Evolutionary conservation across 2,329 filamentous ascomycete species (phyloP).

Genomic region (Alternaria sp.): DNA sequence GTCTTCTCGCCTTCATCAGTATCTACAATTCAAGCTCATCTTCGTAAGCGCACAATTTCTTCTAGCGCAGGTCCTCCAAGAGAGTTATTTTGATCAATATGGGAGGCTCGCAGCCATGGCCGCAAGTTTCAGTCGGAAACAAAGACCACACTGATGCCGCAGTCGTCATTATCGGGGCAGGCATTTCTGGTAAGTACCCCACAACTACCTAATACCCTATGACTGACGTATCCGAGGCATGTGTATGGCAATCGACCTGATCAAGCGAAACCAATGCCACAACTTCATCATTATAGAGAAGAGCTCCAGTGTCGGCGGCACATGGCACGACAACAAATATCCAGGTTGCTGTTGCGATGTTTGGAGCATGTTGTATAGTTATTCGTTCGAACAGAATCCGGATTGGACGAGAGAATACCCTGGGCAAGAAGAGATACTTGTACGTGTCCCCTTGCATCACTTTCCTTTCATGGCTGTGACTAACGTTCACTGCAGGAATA

Average conservation of each 20-base stretch:
- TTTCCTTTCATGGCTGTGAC: background rate
- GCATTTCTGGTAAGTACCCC: conserved; percentile 57
- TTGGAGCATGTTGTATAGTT: conserved; percentile 65
- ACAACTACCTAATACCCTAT: background rate
- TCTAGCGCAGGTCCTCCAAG: background rate
- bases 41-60: background rate
- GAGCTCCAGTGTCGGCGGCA: conserved; percentile 62
- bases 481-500: conserved; percentile 53
- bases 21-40: background rate
- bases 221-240: conserved; percentile 51
- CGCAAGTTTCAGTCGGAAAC: conserved; percentile 58
- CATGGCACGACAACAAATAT: conserved; percentile 66
- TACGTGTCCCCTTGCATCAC: conserved; percentile 30
- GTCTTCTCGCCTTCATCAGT: background rate
- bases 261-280: conserved; percentile 60
- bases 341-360: conserved; percentile 66
- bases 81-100: conserved; percentile 35
- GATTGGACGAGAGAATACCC: conserved; percentile 67
- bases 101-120: conserved; percentile 56
- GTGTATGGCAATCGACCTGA: conserved; percentile 66
- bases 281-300: conserved; percentile 68
- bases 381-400: conserved; percentile 67
- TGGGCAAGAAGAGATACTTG: conserved; percentile 67
- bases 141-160: conserved; percentile 61
- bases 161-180: conserved; percentile 66